Percentiles rank a stretch among this genome's conserved stretches.
Evolutionary conservation across 257 asterid species (phyloP).

Genomic region (Ilex asprella): DNA sequence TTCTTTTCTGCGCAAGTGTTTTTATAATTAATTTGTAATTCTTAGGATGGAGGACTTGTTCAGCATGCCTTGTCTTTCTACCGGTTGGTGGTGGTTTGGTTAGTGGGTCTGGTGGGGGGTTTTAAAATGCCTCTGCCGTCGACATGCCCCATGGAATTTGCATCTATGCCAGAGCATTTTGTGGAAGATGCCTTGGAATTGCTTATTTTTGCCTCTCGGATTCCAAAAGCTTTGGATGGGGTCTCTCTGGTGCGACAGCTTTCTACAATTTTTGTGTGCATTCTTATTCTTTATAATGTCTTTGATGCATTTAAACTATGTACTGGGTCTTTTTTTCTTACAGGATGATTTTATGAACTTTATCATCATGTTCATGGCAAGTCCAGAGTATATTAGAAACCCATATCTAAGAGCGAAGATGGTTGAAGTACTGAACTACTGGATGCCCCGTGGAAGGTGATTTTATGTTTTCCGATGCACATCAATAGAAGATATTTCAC

Average conservation of each 20-base stretch:
- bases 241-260: slow-evolving; percentile 51
- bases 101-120: slow-evolving; percentile 81
- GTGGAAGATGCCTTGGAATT: slow-evolving; percentile 96
- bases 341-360: slow-evolving; percentile 98
- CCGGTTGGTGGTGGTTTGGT: slow-evolving; percentile 87
- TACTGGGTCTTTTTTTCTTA: slow-evolving; percentile 5
- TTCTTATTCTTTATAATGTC: slow-evolving; percentile 9
- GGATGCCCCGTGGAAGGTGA: slow-evolving; percentile 97
- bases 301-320: neutral
- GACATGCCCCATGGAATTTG: slow-evolving; percentile 83
- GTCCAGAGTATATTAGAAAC: slow-evolving; percentile 83
- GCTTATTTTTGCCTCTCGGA: slow-evolving; percentile 89
- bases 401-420: slow-evolving; percentile 98
- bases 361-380: slow-evolving; percentile 98
- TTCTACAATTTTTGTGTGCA: neutral
- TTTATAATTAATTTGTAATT: neutral
- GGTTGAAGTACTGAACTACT: slow-evolving; percentile 97
- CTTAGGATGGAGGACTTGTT: slow-evolving; percentile 79
- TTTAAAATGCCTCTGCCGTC: slow-evolving; percentile 87
- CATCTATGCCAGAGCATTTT: slow-evolving; percentile 93
- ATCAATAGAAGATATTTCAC: too few species aligned
- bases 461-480: neutral
- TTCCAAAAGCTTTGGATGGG: slow-evolving; percentile 96
- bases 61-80: slow-evolving; percentile 83
- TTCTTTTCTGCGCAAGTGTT: too few species aligned